These are phyloP conservation scores for Kalanchoe fedtschenkoi DNA, from an alignment of 164 flowering plant species.

Conservation along the genomic window DNA sequence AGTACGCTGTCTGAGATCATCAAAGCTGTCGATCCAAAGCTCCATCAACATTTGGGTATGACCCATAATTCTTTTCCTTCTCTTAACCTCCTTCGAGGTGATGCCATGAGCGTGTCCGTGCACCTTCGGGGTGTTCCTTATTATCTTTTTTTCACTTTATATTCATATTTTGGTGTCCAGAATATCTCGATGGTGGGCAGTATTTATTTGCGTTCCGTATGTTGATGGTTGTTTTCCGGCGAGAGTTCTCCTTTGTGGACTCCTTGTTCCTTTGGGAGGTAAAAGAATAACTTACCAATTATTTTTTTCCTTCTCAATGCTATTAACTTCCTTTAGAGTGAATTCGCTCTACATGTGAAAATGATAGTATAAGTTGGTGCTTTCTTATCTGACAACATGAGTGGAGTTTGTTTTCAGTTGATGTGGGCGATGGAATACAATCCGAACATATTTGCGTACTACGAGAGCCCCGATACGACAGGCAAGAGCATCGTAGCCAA, in stretches of 20 bases:
- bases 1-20: constrained; percentile 53
- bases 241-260: constrained; percentile 87
- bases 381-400: constrained; percentile 11
- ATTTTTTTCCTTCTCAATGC: background rate
- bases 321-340: background rate
- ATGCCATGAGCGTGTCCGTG: background rate
- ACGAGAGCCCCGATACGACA: constrained; percentile 25
- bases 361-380: background rate
- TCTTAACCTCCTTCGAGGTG: background rate
- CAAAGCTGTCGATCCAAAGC: constrained; percentile 76
- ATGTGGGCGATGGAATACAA: constrained; percentile 99
- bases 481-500: constrained; percentile 9
- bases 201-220: constrained; percentile 87
- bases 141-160: background rate
- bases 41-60: constrained; percentile 91
- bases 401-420: constrained; percentile 42
- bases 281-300: background rate
- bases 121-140: no score
- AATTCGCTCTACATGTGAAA: background rate
- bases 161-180: constrained; percentile 25
- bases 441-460: constrained; percentile 58
- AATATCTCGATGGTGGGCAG: constrained; percentile 87
- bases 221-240: constrained; percentile 87
- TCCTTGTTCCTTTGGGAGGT: constrained; percentile 94
- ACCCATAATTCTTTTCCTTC: background rate